Percentiles rank a stretch among this genome's conserved stretches.
Evolutionary conservation across 805 yeast species (phyloP).

Genomic region (Wickerhamiella kurtzmanii): DNA sequence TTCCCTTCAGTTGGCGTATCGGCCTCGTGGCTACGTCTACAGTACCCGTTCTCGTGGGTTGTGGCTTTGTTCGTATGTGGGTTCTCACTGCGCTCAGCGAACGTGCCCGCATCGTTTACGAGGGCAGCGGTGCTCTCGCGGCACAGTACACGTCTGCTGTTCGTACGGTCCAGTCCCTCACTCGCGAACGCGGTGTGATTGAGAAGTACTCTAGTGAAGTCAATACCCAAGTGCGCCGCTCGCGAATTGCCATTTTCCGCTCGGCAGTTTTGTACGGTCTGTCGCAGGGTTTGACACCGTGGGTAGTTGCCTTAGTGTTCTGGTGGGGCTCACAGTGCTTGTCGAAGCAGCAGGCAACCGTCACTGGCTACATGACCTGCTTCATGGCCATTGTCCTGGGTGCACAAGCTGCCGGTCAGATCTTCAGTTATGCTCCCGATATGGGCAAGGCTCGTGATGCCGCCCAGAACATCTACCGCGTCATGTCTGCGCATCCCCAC

Average conservation of each 20-base stretch:
- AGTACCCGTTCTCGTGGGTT: conserved; percentile 28
- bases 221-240: conserved; percentile 22
- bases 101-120: conserved; percentile 28
- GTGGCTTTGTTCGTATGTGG: conserved; percentile 29
- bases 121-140: conserved; percentile 30
- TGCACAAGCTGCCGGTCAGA: conserved; percentile 31
- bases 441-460: conserved; percentile 32
- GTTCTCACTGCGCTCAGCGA: conserved; percentile 25
- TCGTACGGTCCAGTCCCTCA: conserved; percentile 30
- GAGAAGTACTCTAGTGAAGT: conserved; percentile 22
- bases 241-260: conserved; percentile 19
- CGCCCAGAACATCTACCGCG: conserved; percentile 23
- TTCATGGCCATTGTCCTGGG: conserved; percentile 30
- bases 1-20: conserved; percentile 29
- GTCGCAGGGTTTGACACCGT: conserved; percentile 29
- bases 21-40: conserved; percentile 30
- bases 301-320: conserved; percentile 30
- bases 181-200: conserved; percentile 29
- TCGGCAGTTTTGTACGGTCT: conserved; percentile 29
- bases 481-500: conserved; percentile 25
- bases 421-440: conserved; percentile 32
- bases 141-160: conserved; percentile 29
- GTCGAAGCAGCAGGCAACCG: conserved; percentile 21
- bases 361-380: conserved; percentile 29
- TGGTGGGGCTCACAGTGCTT: conserved; percentile 32